A percentile compares a stretch with the other conserved stretches of the same genome.
phyloP scores from a whole-genome alignment of 305 asterid genomes.

The Petunia hybrid region DNA sequence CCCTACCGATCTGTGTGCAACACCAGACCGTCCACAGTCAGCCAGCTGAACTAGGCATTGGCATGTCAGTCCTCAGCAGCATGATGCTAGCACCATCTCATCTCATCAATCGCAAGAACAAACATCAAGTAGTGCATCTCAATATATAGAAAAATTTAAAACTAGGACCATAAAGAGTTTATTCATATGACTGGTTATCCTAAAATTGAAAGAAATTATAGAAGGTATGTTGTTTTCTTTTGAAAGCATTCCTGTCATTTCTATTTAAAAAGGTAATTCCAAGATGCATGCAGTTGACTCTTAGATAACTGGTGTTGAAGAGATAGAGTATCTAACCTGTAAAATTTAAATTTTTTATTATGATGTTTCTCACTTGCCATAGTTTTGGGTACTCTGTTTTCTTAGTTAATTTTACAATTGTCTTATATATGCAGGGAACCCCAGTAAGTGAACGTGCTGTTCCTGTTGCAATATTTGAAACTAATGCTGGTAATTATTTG shows the following conservation, averaged over 20 bases:
- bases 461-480: slow-evolving; percentile 98
- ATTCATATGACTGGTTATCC: neutral
- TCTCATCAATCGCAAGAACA: too few relatives aligned
- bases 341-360: neutral
- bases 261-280: slow-evolving; percentile 10
- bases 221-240: slow-evolving; percentile 24
- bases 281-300: slow-evolving; percentile 4
- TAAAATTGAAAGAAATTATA: slow-evolving; percentile 1
- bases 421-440: slow-evolving; percentile 75
- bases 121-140: too few relatives aligned
- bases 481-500: slow-evolving; percentile 70
- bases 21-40: too few relatives aligned
- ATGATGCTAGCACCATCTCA: too few relatives aligned
- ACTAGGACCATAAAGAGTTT: neutral
- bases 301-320: slow-evolving; percentile 14
- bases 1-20: too few relatives aligned
- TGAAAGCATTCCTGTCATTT: neutral
- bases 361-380: slow-evolving; percentile 5
- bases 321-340: neutral
- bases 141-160: neutral
- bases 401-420: slow-evolving; percentile 26
- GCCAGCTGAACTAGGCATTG: too few relatives aligned
- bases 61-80: too few relatives aligned
- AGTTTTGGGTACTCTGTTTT: slow-evolving; percentile 28
- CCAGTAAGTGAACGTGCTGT: slow-evolving; percentile 99